Evolutionary conservation across 2,329 filamentous ascomycete genomes (phyloP).

Genomic region (Epichloe scottii): DNA sequence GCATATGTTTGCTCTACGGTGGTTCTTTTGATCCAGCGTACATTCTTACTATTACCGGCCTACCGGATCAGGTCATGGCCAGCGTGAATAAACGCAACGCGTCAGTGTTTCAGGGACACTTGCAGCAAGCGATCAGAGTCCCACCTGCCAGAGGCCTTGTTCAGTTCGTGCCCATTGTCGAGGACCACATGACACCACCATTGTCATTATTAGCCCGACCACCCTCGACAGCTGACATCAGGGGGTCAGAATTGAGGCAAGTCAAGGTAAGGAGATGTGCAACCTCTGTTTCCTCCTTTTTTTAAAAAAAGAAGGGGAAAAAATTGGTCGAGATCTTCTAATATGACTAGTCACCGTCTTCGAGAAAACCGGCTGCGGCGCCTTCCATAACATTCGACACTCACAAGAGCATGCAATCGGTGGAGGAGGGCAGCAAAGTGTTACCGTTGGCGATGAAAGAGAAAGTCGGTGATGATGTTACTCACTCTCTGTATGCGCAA

Average conservation of each 20-base stretch:
- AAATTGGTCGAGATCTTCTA: background rate
- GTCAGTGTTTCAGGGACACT: constrained; percentile 60
- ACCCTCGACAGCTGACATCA: background rate
- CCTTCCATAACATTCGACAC: background rate
- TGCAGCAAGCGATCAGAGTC: constrained; percentile 60
- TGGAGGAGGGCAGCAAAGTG: background rate
- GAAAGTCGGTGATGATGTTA: background rate
- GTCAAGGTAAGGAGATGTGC: background rate
- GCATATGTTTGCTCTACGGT: constrained; percentile 60
- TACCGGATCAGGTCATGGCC: constrained; percentile 56
- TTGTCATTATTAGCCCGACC: background rate
- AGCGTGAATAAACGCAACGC: constrained; percentile 73
- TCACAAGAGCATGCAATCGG: background rate
- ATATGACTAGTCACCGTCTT: background rate
- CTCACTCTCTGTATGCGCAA: background rate
- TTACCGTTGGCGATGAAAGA: background rate
- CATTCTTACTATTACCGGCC: constrained; percentile 58
- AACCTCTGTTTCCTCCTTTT: background rate
- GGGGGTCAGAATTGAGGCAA: background rate
- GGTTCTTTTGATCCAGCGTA: constrained; percentile 72
- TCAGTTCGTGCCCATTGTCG: constrained; percentile 55
- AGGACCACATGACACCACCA: constrained; percentile 54
- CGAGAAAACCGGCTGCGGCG: background rate
- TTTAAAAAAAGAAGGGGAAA: too few relatives aligned
- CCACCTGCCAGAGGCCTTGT: constrained; percentile 54